Evolutionary conservation across 2,329 filamentous ascomycete genomes (phyloP).

Genomic region (Arthrobotrys iridis): DNA sequence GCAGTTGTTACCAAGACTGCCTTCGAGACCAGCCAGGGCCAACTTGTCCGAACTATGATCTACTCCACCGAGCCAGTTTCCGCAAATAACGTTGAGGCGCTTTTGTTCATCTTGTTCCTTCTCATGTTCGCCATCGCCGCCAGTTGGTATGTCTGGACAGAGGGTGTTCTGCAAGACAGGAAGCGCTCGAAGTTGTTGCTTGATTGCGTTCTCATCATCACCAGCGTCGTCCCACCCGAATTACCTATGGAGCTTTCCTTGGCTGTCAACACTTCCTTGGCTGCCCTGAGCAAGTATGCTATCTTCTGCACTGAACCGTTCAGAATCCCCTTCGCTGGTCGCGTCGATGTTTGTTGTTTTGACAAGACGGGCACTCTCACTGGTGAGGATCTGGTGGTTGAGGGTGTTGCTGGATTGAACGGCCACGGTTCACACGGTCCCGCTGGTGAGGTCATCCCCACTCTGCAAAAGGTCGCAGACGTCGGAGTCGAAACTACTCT

Average conservation of each 20-base stretch:
- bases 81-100: slow-evolving; percentile 94
- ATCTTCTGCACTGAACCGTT: slow-evolving; percentile 99
- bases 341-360: slow-evolving; percentile 95
- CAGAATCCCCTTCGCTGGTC: slow-evolving; percentile 94
- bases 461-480: slow-evolving; percentile 72
- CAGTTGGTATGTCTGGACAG: slow-evolving; percentile 98
- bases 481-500: slow-evolving; percentile 84
- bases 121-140: slow-evolving; percentile 95
- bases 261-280: slow-evolving; percentile 96
- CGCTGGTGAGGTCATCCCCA: slow-evolving; percentile 70
- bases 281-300: slow-evolving; percentile 90
- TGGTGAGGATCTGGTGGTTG: slow-evolving; percentile 94
- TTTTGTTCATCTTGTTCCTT: slow-evolving; percentile 98
- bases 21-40: slow-evolving; percentile 98
- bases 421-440: slow-evolving; percentile 65
- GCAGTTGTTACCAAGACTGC: slow-evolving; percentile 96
- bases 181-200: slow-evolving; percentile 97
- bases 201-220: slow-evolving; percentile 97
- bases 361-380: slow-evolving; percentile 98
- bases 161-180: slow-evolving; percentile 91
- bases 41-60: slow-evolving; percentile 98
- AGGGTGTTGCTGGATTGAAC: slow-evolving; percentile 86
- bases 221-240: slow-evolving; percentile 97
- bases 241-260: slow-evolving; percentile 97
- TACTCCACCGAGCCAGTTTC: slow-evolving; percentile 98